These are phyloP conservation scores for Mucuna pruriens DNA, from an alignment of 306 rosid species.

Conservation along the genomic window DNA sequence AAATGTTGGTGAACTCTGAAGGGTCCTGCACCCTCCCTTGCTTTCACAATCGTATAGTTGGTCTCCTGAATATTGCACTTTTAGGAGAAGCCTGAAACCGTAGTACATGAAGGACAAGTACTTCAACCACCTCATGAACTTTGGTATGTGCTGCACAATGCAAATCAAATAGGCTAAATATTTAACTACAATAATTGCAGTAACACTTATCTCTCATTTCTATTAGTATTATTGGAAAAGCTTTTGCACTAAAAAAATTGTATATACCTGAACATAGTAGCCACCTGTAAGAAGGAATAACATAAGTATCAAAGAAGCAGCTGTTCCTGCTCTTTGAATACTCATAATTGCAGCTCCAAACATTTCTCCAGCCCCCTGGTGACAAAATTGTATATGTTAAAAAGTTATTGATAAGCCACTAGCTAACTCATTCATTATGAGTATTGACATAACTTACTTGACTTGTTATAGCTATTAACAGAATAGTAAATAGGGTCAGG, in stretches of 20 bases:
- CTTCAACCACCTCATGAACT: constrained; percentile 89
- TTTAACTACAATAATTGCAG: not conserved
- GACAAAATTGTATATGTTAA: not conserved
- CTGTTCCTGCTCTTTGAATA: constrained; percentile 77
- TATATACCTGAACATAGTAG: constrained; percentile 85
- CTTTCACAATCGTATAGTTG: constrained; percentile 77
- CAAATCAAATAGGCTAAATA: not conserved
- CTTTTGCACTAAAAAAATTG: not conserved
- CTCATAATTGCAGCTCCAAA: constrained; percentile 93
- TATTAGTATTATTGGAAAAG: not conserved
- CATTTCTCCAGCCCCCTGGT: constrained; percentile 90
- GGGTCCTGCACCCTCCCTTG: constrained; percentile 66
- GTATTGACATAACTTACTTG: constrained; percentile 61
- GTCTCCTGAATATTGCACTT: constrained; percentile 91
- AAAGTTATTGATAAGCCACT: not conserved
- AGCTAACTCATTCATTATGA: not conserved
- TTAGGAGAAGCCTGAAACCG: constrained; percentile 83
- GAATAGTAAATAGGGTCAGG: constrained; percentile 64
- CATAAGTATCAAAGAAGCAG: constrained; percentile 87
- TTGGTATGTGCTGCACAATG: constrained; percentile 86
- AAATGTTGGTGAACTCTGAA: constrained; percentile 85
- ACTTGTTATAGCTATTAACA: constrained; percentile 85
- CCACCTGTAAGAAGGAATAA: constrained; percentile 95
- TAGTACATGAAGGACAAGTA: constrained; percentile 86
- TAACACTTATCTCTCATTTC: not conserved